Percentiles rank a stretch among this genome's conserved stretches.
Conservation (phyloP, 805 yeast species). For the Saturnispora besseyi region DNA sequence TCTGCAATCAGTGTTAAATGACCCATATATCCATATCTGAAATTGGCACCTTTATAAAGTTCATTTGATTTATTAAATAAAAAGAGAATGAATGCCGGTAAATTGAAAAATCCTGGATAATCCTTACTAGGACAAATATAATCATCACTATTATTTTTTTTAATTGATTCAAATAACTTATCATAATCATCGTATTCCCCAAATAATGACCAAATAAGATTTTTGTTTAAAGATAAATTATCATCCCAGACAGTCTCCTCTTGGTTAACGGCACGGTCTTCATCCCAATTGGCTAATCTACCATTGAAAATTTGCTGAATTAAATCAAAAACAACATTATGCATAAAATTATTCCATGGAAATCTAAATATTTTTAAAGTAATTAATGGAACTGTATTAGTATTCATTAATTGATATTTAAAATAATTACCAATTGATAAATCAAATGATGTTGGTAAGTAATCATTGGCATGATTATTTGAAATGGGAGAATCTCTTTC, state of each 20-base stretch:
- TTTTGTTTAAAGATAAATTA: conserved; percentile 69
- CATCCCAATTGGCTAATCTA: conserved; percentile 34
- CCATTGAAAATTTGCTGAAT: conserved; percentile 89
- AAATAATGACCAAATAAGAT: conserved; percentile 60
- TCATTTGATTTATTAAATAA: conserved; percentile 27
- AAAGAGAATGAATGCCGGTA: conserved; percentile 14
- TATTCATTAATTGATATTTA: conserved; percentile 70
- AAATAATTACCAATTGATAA: conserved; percentile 67
- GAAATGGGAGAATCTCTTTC: not conserved
- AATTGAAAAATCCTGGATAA: conserved; percentile 30
- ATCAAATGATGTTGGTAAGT: conserved; percentile 16
- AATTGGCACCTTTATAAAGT: conserved; percentile 12
- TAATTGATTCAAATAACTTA: not conserved
- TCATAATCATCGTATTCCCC: conserved; percentile 29
- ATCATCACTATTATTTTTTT: conserved; percentile 5
- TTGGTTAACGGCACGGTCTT: conserved; percentile 27
- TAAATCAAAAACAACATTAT: conserved; percentile 93
- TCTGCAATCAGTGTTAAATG: conserved; percentile 89
- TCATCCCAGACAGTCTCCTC: conserved; percentile 29
- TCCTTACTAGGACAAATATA: conserved; percentile 13
- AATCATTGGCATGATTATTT: not conserved
- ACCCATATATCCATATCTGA: conserved; percentile 93
- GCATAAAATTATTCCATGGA: conserved; percentile 97
- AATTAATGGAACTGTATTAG: conserved; percentile 52
- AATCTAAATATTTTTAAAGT: conserved; percentile 62